Base-by-base conservation (phyloP, 2,329 filamentous ascomycete genomes). In the Thermomyces lanuginosus region DNA sequence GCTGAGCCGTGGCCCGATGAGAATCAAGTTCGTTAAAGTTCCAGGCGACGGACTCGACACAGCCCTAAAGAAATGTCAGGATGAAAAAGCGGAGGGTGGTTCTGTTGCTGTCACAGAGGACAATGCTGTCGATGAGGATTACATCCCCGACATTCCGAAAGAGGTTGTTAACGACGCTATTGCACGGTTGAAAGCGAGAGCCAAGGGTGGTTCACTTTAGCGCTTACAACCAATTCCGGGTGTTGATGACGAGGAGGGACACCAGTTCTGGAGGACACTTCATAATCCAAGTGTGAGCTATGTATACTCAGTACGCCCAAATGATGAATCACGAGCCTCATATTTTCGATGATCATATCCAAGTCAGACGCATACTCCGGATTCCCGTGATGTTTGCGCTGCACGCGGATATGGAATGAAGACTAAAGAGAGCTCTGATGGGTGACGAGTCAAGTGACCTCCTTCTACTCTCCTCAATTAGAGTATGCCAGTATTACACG, bases 1-100 rank as follows among this genome's bases (percentile, higher is more conserved):
- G 1, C 67, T 89, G 49, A 68, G 42, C 22, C 45, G 66, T 36
- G 64, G 58, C n/a, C 64, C 61, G 14, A 67, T 67, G 38, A 60
- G 52, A 32, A 60, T 54, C 15, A 43, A 48, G 26, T 56, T 55
- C 22, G 39, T 35, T 15, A 48, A 51, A 11, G 36, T 55, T 27
- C 42, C 47, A 2, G 53, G 51, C 1, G 51, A 46, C 10, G 45
- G 40, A 10, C 35, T 55, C 2, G 44, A 51, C 26, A 38, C 34
- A 12, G 38, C 31, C n/a, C 22, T 33, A 11, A 13, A 9, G 5
- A 9, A 24, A 17, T 10, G 15, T 8, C 20, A 10, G n/a, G 23
- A 21, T 17, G 38, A 34, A 2, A 8, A 25, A 23, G 24, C 26
- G 11, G 23, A 32, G 25, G 27, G 34, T 22, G 10, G 18, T 20